These are phyloP conservation scores for Coemansia sp. DNA, from an alignment of 192 early-diverging fungal species.

Conservation along the genomic window DNA sequence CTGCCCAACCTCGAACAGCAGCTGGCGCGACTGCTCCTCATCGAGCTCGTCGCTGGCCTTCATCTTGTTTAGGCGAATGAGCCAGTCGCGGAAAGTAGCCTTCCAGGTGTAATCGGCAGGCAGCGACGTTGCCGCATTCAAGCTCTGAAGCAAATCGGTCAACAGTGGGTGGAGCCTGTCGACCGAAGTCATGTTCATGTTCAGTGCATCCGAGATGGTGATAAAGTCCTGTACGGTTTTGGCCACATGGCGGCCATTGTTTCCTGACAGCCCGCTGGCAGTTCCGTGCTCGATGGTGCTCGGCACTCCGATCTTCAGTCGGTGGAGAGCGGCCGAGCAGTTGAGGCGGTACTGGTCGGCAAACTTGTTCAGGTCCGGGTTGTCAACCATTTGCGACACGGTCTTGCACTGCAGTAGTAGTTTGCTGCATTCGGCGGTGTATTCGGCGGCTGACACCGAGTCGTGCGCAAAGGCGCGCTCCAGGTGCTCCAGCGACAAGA, in stretches of 20 bases:
- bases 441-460: conserved; percentile 77
- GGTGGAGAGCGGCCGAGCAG: conserved; percentile 80
- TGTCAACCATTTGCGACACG: conserved; percentile 44
- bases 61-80: conserved; percentile 86
- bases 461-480: conserved; percentile 91
- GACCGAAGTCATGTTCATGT: conserved; percentile 75
- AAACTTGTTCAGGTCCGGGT: conserved; percentile 56
- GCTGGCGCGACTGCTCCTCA: conserved; percentile 81
- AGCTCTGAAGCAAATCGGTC: conserved; percentile 77
- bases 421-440: conserved; percentile 84
- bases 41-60: conserved; percentile 85
- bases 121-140: conserved; percentile 76
- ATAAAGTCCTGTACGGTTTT: conserved; percentile 82
- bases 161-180: conserved; percentile 89
- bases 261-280: conserved; percentile 42
- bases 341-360: conserved; percentile 53
- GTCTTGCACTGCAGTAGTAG: conserved; percentile 92
- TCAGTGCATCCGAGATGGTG: conserved; percentile 86
- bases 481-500: conserved; percentile 85
- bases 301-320: conserved; percentile 93
- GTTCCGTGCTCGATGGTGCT: conserved; percentile 86
- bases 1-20: conserved; percentile 87
- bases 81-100: conserved; percentile 79
- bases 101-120: conserved; percentile 79
- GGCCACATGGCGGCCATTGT: conserved; percentile 74